Evolutionary conservation across 2,329 filamentous ascomycete species (phyloP), one percentile per base, ranked within the genome.

Genomic region (Zasmidium angulare): DNA sequence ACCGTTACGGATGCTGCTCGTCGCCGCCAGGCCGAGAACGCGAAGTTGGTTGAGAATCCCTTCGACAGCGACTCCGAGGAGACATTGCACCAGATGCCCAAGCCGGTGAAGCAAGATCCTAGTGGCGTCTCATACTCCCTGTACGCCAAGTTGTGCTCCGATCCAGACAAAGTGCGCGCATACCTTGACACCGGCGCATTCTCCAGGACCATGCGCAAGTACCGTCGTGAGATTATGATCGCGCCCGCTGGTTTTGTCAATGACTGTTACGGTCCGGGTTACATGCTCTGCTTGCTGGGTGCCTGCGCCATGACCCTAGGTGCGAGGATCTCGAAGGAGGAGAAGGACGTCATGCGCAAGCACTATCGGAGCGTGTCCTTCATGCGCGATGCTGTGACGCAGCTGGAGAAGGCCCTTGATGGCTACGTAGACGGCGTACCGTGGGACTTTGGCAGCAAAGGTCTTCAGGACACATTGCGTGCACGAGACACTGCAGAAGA

Each of bases 111-210:
- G 46, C 19, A 48, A 9, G 12, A 53, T 3, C 17, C 23, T 12
- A 31, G 19, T 3, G 24, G n/a, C 17, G 3, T 55, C 53, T 29
- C n/a, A 3, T 55, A 56, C 50, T 60, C 58, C 3, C 10, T 60
- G 17, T 54, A 58, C 46, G 46, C 46, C 2, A 56, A 46, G 12
- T 17, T 40, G 7, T 55, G 59, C 31, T 48, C 50, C 23, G 57
- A 58, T 21, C n/a, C 50, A 20, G 43, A 53, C 6, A 55, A 36
- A 2, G 56, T 53, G 31, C 59, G 62, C 23, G 21, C 19, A 3
- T 31, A 55, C 17, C 56, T 64, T n/a, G 50, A 64, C 50, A 19
- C 23, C 17, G 61, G 61, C n/a, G 40, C n/a, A 17, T 19, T 63
- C 23, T 21, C 22, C 19, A 46, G 47, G 2, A 31, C 29, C 46